Evolutionary conservation across 345 rosid species (phyloP).

Genomic region (Eucalyptus regnans): DNA sequence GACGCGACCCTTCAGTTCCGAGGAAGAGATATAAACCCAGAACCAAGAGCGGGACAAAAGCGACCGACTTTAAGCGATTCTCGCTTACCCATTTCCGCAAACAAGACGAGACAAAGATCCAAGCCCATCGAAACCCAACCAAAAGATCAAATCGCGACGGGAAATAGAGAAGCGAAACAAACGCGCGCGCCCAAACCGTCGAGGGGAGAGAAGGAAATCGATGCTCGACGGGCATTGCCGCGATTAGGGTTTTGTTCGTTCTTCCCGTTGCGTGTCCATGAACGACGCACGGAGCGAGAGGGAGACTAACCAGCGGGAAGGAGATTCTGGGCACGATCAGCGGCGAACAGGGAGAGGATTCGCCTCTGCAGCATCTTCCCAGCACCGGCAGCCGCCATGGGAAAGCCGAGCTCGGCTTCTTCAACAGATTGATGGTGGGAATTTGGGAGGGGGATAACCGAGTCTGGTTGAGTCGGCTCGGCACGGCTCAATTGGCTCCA

Average conservation of each 20-base stretch:
- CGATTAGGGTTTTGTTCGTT: neutral
- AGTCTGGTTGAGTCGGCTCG: neutral
- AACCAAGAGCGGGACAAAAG: neutral
- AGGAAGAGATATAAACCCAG: neutral
- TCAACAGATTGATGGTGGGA: neutral
- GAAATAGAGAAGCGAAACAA: neutral
- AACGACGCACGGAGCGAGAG: neutral
- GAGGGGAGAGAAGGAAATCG: neutral
- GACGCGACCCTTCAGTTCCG: neutral
- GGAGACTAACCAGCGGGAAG: constrained; percentile 3
- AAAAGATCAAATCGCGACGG: neutral
- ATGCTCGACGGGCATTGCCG: neutral
- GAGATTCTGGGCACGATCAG: neutral
- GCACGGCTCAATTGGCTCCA: neutral
- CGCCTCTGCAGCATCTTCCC: constrained; percentile 12
- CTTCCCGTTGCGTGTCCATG: neutral
- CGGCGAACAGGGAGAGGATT: constrained; percentile 4
- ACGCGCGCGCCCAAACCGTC: fast-evolving
- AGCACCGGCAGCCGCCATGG: constrained; percentile 1
- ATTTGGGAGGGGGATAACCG: neutral
- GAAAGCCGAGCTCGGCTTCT: neutral
- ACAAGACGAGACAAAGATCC: neutral
- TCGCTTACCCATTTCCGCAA: neutral
- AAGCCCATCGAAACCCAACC: neutral
- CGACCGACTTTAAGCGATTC: neutral